A percentile compares a stretch with the other conserved stretches of the same genome.
These are phyloP conservation scores for Catenaria anguillulae DNA, from an alignment of 371 early-diverging fungal species.

Conservation along the genomic window DNA sequence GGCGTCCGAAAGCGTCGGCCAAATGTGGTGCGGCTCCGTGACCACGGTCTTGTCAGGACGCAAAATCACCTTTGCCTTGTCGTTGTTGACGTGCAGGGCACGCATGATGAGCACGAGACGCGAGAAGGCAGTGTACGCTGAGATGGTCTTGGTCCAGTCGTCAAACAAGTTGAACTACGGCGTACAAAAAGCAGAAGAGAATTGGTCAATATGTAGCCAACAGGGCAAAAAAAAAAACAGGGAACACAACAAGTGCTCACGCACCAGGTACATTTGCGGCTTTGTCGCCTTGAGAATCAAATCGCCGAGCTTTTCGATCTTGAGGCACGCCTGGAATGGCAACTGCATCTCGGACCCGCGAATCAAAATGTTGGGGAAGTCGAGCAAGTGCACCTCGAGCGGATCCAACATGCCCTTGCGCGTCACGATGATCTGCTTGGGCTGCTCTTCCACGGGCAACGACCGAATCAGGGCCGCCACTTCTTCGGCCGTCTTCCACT, in stretches of 20 bases:
- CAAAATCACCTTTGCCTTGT: conserved; percentile 87
- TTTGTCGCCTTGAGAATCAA: conserved; percentile 92
- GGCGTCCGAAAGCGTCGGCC: conserved; percentile 89
- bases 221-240: not conserved
- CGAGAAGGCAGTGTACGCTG: conserved; percentile 95
- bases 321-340: conserved; percentile 93
- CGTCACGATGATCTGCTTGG: conserved; percentile 95
- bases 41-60: conserved; percentile 83
- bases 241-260: too few relatives aligned
- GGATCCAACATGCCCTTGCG: conserved; percentile 99
- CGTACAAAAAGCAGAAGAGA: too few relatives aligned
- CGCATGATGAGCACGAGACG: conserved; percentile 92
- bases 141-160: conserved; percentile 87
- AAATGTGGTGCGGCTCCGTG: conserved; percentile 92
- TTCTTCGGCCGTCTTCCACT: conserved; percentile 99
- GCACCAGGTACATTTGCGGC: conserved; percentile 74
- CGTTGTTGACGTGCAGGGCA: conserved; percentile 88
- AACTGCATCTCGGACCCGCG: conserved; percentile 91
- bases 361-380: conserved; percentile 97
- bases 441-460: conserved; percentile 95
- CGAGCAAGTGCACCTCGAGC: conserved; percentile 81
- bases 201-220: too few relatives aligned
- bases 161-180: conserved; percentile 86
- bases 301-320: conserved; percentile 96
- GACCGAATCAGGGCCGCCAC: conserved; percentile 96